phyloP scores from a whole-genome alignment of 225 moss, liverwort and hornwort genomes.

The Physcomitrium patens region DNA sequence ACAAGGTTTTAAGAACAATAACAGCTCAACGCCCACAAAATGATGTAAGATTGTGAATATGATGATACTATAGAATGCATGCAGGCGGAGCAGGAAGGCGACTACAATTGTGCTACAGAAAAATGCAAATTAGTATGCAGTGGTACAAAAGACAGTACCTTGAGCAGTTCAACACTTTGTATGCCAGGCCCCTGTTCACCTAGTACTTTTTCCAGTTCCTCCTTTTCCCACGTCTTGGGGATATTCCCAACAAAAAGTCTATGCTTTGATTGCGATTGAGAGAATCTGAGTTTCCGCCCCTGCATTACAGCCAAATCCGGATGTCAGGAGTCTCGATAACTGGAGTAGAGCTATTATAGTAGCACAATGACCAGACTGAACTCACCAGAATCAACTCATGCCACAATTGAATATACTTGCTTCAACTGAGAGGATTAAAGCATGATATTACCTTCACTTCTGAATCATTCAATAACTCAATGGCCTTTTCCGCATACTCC shows the following conservation, averaged over 20 bases:
- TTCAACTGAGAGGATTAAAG: constrained; percentile 8
- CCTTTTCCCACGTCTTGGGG: constrained; percentile 98
- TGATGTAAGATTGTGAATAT: background rate
- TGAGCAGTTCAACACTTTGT: constrained; percentile 96
- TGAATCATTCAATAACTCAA: constrained; percentile 89
- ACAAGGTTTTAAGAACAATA: constrained; percentile 4
- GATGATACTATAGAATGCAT: background rate
- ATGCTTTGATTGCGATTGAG: constrained; percentile 99
- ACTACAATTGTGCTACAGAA: constrained; percentile 1
- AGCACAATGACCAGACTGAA: background rate
- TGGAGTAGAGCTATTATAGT: constrained; percentile 14
- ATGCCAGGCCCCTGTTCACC: constrained; percentile 99
- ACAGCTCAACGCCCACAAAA: constrained; percentile 3
- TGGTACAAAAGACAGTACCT: constrained; percentile 48
- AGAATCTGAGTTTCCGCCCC: constrained; percentile 95
- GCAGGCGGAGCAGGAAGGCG: background rate
- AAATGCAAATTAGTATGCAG: background rate
- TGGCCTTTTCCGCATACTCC: constrained; percentile 98
- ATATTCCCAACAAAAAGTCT: constrained; percentile 98
- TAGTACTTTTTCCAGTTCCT: constrained; percentile 94
- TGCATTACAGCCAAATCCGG: constrained; percentile 38
- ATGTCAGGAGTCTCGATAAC: background rate
- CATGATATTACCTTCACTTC: constrained; percentile 81
- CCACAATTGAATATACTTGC: background rate
- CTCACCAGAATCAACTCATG: constrained; percentile 5